phyloP scores from a whole-genome alignment of 2,329 filamentous ascomycete genomes.

The Sclerotiophoma versabilis region DNA sequence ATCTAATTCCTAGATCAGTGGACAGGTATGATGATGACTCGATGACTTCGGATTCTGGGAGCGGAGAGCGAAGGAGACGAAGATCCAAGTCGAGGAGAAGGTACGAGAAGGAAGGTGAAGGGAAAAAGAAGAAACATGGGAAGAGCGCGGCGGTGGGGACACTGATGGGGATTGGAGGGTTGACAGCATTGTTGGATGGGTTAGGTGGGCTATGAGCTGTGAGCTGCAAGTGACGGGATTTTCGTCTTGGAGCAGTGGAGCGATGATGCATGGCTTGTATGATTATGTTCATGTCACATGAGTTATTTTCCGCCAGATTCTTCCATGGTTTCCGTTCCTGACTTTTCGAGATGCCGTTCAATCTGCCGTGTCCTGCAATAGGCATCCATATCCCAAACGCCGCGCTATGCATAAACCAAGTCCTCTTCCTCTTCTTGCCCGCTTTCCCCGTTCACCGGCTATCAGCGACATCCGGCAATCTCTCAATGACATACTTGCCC shows the following conservation, averaged over 20 bases:
- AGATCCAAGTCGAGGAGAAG: conserved; percentile 24
- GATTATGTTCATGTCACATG: background rate
- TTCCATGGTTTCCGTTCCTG: background rate
- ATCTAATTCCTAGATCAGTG: conserved; percentile 10
- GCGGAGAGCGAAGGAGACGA: conserved; percentile 21
- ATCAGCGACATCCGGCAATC: conserved; percentile 83
- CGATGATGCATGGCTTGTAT: background rate
- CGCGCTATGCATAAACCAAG: conserved; percentile 18
- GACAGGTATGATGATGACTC: conserved; percentile 26
- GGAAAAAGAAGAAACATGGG: conserved; percentile 30
- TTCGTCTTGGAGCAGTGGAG: background rate
- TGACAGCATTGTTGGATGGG: conserved; percentile 48
- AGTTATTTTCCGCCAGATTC: background rate
- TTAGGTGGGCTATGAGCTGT: conserved; percentile 31
- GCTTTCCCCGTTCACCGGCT: conserved; percentile 36
- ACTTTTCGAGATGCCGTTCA: background rate
- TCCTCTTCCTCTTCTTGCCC: background rate
- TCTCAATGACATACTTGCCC: conserved; percentile 94
- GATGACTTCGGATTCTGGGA: conserved; percentile 37
- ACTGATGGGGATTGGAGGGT: conserved; percentile 46
- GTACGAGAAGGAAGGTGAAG: conserved; percentile 7
- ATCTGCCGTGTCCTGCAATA: background rate
- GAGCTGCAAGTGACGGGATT: background rate
- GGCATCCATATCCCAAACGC: conserved; percentile 12
- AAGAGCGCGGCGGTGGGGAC: conserved; percentile 42